phyloP scores from a whole-genome alignment of 2,329 filamentous ascomycete species.

The Pseudogymnoascus sp. region DNA sequence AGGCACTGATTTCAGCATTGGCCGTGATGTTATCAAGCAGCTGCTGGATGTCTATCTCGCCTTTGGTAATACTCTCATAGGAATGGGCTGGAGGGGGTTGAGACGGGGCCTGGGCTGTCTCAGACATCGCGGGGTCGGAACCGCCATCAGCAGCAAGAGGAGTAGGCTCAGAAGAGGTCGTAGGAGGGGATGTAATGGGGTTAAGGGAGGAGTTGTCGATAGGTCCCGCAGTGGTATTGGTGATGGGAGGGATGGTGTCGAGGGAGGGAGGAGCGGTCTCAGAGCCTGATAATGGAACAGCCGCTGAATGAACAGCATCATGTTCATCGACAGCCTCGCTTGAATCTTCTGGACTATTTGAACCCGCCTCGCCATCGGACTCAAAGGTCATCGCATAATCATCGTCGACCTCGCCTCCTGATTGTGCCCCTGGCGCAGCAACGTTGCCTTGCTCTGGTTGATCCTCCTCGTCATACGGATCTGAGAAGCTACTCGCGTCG shows the following conservation, averaged over 20 bases:
- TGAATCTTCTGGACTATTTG: constrained; percentile 28
- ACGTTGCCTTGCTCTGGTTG: constrained; percentile 10
- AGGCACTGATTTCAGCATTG: constrained; percentile 28
- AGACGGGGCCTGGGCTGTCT: constrained; percentile 14
- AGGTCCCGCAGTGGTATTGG: constrained; percentile 8
- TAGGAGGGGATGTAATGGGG: constrained; percentile 14
- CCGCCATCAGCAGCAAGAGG: constrained; percentile 11
- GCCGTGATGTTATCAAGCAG: constrained; percentile 31
- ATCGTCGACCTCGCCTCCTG: constrained; percentile 23
- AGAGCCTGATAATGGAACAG: constrained; percentile 20
- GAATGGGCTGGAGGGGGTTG: constrained; percentile 4
- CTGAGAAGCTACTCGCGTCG: constrained; percentile 26
- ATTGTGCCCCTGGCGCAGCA: constrained; percentile 14
- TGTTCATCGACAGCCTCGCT: constrained; percentile 23
- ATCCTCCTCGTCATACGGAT: constrained; percentile 20
- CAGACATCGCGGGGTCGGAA: constrained; percentile 12
- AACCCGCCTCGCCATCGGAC: constrained; percentile 26
- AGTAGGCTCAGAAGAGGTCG: constrained; percentile 3
- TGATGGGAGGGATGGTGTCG: constrained; percentile 9
- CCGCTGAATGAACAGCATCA: constrained; percentile 15
- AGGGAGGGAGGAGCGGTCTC: constrained; percentile 15
- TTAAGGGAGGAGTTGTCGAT: constrained; percentile 16
- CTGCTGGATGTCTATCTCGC: constrained; percentile 30
- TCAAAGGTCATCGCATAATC: constrained; percentile 32
- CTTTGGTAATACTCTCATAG: constrained; percentile 24